phyloP scores from a whole-genome alignment of 345 rosid genomes.

The Limnanthes douglasii region DNA sequence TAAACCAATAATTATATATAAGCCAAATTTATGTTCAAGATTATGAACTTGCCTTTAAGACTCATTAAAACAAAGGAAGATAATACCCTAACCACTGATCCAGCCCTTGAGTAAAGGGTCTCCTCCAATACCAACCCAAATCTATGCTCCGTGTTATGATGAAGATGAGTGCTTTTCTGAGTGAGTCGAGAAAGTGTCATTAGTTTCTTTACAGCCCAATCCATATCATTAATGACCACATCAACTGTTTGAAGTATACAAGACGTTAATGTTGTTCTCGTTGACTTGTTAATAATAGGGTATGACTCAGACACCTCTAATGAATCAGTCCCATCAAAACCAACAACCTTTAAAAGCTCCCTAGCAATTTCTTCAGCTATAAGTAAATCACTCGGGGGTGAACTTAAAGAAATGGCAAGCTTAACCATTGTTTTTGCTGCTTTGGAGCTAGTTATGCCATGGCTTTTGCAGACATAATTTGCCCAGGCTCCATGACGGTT shows the following conservation, averaged over 20 bases:
- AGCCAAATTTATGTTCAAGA: conserved; percentile 2
- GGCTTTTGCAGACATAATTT: conserved; percentile 35
- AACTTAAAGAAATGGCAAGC: conserved; percentile 34
- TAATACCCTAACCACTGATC: conserved; percentile 37
- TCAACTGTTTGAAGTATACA: conserved; percentile 43
- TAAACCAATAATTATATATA: too few species aligned
- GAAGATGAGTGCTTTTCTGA: conserved; percentile 18
- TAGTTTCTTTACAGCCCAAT: conserved; percentile 50
- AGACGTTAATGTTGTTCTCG: conserved; percentile 25
- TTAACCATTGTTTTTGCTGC: conserved; percentile 35
- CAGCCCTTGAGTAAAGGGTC: conserved; percentile 40
- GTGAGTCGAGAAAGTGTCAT: conserved; percentile 23
- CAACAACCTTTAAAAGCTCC: conserved; percentile 31
- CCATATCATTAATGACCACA: conserved; percentile 35
- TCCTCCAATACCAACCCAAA: conserved; percentile 30
- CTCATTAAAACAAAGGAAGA: conserved; percentile 60
- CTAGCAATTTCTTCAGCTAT: conserved; percentile 30
- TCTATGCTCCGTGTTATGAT: conserved; percentile 19
- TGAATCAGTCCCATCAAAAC: conserved; percentile 13
- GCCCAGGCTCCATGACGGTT: conserved; percentile 54
- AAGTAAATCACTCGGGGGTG: conserved; percentile 39
- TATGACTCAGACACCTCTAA: conserved; percentile 24
- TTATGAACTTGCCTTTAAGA: conserved; percentile 39
- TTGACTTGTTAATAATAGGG: conserved; percentile 37
- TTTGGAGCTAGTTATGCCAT: conserved; percentile 21